Base-by-base conservation (phyloP, 1,284 basidiomycete species). In the Salmacisia buchloeana region DNA sequence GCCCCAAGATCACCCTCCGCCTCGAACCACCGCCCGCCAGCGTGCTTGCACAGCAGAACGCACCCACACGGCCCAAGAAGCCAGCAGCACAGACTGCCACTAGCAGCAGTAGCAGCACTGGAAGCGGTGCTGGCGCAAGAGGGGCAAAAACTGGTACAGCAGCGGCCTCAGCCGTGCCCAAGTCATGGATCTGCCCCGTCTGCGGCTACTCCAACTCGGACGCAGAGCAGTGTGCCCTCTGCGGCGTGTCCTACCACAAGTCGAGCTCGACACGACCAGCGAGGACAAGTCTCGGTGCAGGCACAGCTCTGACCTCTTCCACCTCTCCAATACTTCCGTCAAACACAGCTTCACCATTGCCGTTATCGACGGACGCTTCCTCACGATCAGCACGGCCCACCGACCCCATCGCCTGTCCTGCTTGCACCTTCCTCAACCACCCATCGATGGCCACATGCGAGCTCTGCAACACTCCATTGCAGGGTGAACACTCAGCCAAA, bases 351-450 rank as follows among this genome's bases (percentile, higher is more conserved):
- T n/a, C n/a, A n/a, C n/a, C n/a, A n/a, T n/a, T n/a, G n/a, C n/a
- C n/a, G n/a, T n/a, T n/a, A n/a, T n/a, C n/a, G n/a, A n/a, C n/a
- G n/a, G n/a, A n/a, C n/a, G n/a, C n/a, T n/a, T n/a, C n/a, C n/a
- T n/a, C n/a, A n/a, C n/a, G n/a, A 43, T 43, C 39, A 21, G 6
- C 18, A 43, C 15, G 18, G 39, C 39, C 39, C 39, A 4, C 15
- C 39, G 15, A 6, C 5, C 4, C 18, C 2, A 18, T 72, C 0
- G 58, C 69, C 0, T 98, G 94, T 80, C 84, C 88, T 0, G 87
- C 87, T 0, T 98, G 94, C 76, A 97, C 94, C 0, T 98, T 94
- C 75, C 83, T 93, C 33, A 98, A 98, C 79, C 88, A 91, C 69
- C 86, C 87, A 0, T 88, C 86, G 1, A 83, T 94, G 70, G 78